phyloP scores from a whole-genome alignment of 192 early-diverging fungal species.

The Gamsiella multidivaricata region DNA sequence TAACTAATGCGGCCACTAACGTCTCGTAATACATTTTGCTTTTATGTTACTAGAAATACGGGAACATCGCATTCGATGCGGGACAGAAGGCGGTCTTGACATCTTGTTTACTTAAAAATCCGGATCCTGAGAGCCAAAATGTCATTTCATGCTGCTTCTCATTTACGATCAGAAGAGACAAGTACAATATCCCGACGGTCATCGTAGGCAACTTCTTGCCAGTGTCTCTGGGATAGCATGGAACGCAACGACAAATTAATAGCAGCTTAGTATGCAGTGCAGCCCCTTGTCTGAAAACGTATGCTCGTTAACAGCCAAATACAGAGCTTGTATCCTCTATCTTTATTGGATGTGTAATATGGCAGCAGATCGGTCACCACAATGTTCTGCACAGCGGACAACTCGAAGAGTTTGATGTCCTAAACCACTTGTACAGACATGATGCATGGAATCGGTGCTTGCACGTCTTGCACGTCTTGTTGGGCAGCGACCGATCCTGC shows the following conservation, averaged over 20 bases:
- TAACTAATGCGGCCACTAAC: neutral
- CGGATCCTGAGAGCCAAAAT: conserved; percentile 61
- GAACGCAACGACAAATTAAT: too few species aligned
- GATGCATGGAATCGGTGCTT: conserved; percentile 95
- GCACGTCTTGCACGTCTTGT: conserved; percentile 91
- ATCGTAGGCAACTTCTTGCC: conserved; percentile 53
- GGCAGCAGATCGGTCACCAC: too few species aligned
- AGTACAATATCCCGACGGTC: conserved; percentile 82
- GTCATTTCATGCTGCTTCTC: conserved; percentile 90
- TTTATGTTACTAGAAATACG: conserved; percentile 78
- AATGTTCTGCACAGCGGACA: conserved; percentile 69
- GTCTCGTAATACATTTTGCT: neutral
- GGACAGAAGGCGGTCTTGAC: conserved; percentile 97
- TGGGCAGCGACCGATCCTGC: conserved; percentile 87
- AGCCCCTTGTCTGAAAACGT: too few species aligned
- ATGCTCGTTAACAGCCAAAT: too few species aligned
- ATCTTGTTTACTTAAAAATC: conserved; percentile 83
- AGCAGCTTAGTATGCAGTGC: too few species aligned
- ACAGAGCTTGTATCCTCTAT: too few species aligned
- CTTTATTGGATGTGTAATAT: too few species aligned
- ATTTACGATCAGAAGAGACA: conserved; percentile 95
- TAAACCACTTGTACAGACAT: conserved; percentile 91
- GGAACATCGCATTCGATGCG: conserved; percentile 96
- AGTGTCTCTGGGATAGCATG: conserved; percentile 39
- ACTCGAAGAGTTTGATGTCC: conserved; percentile 68